These are phyloP conservation scores for Xenoacremonium recifei DNA, from an alignment of 2,329 filamentous ascomycete genomes.

Conservation along the genomic window DNA sequence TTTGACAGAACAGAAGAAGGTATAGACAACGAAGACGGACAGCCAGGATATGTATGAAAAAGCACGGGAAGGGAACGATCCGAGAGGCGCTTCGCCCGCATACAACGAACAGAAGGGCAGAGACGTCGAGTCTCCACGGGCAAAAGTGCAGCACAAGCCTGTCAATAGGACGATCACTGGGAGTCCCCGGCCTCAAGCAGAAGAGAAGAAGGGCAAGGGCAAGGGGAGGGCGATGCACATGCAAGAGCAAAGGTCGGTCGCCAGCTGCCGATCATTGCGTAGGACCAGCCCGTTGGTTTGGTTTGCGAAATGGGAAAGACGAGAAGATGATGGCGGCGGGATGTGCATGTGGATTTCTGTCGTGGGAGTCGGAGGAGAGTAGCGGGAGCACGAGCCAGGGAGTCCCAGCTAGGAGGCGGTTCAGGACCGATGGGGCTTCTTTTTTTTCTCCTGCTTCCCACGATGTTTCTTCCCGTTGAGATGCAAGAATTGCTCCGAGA, in stretches of 20 bases:
- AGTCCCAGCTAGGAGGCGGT: background rate
- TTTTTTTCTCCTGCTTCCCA: background rate
- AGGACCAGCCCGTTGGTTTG: background rate
- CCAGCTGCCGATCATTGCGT: background rate
- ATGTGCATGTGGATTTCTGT: no score
- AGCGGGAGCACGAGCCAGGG: background rate
- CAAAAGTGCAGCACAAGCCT: no score
- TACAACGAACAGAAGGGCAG: no score
- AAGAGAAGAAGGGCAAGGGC: background rate
- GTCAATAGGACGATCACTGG: slow-evolving; percentile 3
- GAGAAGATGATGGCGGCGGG: background rate
- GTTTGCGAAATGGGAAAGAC: background rate
- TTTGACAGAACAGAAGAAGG: no score
- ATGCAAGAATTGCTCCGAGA: no score
- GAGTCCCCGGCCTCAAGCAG: no score
- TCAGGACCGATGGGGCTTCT: background rate
- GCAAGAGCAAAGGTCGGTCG: background rate
- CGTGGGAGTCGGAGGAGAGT: no score
- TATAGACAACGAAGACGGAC: no score
- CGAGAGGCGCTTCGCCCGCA: background rate
- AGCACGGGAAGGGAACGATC: background rate
- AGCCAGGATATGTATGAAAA: background rate
- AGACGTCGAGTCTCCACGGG: slow-evolving; percentile 12
- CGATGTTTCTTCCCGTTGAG: no score
- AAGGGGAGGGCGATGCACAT: background rate